phyloP scores from a whole-genome alignment of 2,329 filamentous ascomycete genomes.

The Aspergillus carbonarius region DNA sequence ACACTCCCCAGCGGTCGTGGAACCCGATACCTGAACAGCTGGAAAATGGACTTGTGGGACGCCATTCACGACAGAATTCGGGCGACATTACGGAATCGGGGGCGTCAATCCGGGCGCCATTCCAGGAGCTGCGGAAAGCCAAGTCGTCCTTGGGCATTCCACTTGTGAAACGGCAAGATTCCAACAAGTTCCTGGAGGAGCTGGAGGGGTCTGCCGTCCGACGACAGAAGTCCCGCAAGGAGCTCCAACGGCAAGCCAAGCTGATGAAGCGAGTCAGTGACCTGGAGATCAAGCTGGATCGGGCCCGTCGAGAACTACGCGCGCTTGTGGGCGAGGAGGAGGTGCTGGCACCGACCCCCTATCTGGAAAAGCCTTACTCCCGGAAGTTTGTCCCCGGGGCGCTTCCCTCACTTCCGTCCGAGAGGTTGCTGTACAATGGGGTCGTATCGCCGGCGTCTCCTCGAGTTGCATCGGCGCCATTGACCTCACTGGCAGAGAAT shows the following conservation, averaged over 20 bases:
- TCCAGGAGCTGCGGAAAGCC: slow-evolving; percentile 38
- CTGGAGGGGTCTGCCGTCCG: slow-evolving; percentile 36
- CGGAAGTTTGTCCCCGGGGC: slow-evolving; percentile 44
- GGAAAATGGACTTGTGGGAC: slow-evolving; percentile 20
- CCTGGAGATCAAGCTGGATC: slow-evolving; percentile 58
- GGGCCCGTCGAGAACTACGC: slow-evolving; percentile 55
- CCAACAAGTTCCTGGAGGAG: slow-evolving; percentile 30
- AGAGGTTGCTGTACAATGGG: slow-evolving; percentile 41
- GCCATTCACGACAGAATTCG: slow-evolving; percentile 18
- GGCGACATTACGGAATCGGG: slow-evolving; percentile 19
- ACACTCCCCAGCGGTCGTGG: slow-evolving; percentile 36
- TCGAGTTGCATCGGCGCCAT: slow-evolving; percentile 9
- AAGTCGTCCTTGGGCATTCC: slow-evolving; percentile 32
- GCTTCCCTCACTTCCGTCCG: slow-evolving; percentile 47
- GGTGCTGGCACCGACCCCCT: slow-evolving; percentile 15
- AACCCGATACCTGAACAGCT: slow-evolving; percentile 34
- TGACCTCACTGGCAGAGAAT: slow-evolving; percentile 8
- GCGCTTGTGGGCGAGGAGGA: slow-evolving; percentile 45
- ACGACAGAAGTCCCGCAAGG: slow-evolving; percentile 54
- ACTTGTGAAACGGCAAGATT: slow-evolving; percentile 29
- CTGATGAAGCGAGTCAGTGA: slow-evolving; percentile 61
- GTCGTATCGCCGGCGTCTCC: slow-evolving; percentile 11
- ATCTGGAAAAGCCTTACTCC: slow-evolving; percentile 29
- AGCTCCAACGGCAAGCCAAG: slow-evolving; percentile 58
- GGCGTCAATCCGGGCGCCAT: slow-evolving; percentile 32